Conservation (phyloP, 768 basidiomycete species). For the Grammothele lineata region DNA sequence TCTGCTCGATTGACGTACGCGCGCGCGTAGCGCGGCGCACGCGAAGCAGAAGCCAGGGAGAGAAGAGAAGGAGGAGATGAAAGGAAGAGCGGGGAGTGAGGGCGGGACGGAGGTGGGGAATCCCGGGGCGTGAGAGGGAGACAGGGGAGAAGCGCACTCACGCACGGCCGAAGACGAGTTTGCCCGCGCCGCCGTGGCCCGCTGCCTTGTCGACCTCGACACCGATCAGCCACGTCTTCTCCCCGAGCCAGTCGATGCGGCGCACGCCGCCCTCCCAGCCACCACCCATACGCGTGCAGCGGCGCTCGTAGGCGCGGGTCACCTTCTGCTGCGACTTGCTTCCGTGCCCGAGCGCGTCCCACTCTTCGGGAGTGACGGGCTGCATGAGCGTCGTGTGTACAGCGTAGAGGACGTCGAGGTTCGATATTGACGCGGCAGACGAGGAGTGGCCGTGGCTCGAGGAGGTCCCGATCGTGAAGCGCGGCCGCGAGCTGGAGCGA, state of each 20-base stretch:
- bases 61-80: neutral
- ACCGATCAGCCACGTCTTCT: conserved; percentile 55
- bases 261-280: conserved; percentile 70
- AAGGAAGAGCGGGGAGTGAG: too few species aligned
- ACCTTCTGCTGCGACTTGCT: conserved; percentile 56
- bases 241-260: conserved; percentile 61
- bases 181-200: conserved; percentile 37
- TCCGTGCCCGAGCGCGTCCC: conserved; percentile 54
- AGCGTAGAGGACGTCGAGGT: conserved; percentile 58
- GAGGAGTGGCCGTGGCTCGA: conserved; percentile 18
- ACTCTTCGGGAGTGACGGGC: conserved; percentile 61
- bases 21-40: neutral
- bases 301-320: conserved; percentile 56
- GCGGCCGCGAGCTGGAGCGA: conserved; percentile 14
- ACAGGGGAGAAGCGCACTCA: conserved; percentile 19
- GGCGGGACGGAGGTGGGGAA: neutral
- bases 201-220: conserved; percentile 52
- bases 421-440: conserved; percentile 39
- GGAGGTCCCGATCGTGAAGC: conserved; percentile 27
- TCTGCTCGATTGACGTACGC: neutral
- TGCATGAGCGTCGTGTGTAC: conserved; percentile 51
- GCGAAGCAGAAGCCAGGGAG: neutral
- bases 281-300: conserved; percentile 56
- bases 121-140: too few species aligned
- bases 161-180: conserved; percentile 43